These are phyloP conservation scores for Leucosporidium yakuticum DNA, from an alignment of 768 basidiomycete genomes.

Conservation along the genomic window DNA sequence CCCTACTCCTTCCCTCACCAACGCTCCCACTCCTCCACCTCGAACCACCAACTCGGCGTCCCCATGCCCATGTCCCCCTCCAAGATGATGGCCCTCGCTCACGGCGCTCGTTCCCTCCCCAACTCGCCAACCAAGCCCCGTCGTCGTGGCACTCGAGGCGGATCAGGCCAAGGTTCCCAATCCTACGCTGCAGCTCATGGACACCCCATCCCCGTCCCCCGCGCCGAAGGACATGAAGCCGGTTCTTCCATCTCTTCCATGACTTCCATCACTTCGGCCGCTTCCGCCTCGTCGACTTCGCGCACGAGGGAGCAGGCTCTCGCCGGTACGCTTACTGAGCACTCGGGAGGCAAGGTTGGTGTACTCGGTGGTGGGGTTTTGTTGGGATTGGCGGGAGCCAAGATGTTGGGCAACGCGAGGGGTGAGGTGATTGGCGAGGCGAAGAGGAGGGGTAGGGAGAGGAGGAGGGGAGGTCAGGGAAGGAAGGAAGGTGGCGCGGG, in stretches of 20 bases:
- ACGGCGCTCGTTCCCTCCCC: conserved; percentile 23
- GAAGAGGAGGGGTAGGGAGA: background rate
- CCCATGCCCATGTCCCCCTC: conserved; percentile 4
- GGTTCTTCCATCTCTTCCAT: conserved; percentile 8
- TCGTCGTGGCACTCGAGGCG: conserved; percentile 32
- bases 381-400: conserved; percentile 26
- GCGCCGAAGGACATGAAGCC: conserved; percentile 1
- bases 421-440: conserved; percentile 8
- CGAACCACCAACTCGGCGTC: conserved; percentile 14
- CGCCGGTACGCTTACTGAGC: conserved; percentile 28
- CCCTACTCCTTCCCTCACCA: background rate
- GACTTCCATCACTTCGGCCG: background rate
- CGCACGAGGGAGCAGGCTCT: conserved; percentile 7
- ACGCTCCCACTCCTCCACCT: conserved; percentile 20
- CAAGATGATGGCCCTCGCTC: conserved; percentile 2
- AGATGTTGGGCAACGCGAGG: background rate
- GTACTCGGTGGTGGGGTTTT: conserved; percentile 40
- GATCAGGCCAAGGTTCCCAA: conserved; percentile 8
- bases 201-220: conserved; percentile 20
- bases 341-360: conserved; percentile 39
- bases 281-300: conserved; percentile 12
- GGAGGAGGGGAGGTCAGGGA: background rate
- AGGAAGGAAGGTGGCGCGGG: too few species aligned
- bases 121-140: conserved; percentile 32
- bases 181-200: background rate